These are phyloP conservation scores for Pseudocercospora vitis DNA, from an alignment of 2,329 filamentous ascomycete genomes.

Conservation along the genomic window DNA sequence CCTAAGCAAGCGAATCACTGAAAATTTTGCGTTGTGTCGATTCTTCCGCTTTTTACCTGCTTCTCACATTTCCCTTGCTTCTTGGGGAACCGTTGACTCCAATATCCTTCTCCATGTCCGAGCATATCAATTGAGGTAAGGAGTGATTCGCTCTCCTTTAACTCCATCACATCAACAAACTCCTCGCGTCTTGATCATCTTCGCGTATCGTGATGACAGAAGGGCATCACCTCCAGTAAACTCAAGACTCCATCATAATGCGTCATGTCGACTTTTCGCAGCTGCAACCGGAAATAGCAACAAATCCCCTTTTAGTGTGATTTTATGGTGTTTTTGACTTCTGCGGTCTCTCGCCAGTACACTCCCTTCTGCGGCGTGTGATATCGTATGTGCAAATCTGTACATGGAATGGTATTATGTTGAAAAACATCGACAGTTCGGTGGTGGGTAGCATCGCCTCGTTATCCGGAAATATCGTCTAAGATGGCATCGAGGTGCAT, in stretches of 20 bases:
- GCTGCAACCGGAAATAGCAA: background rate
- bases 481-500: constrained; percentile 4
- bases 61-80: background rate
- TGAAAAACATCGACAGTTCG: constrained; percentile 3
- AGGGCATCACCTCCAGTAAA: background rate
- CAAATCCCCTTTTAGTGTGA: background rate
- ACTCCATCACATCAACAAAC: background rate
- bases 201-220: background rate
- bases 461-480: background rate
- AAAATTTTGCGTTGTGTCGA: background rate
- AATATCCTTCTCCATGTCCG: background rate
- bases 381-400: constrained; percentile 8
- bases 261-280: constrained; percentile 7
- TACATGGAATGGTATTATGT: constrained; percentile 8
- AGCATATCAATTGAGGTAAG: background rate
- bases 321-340: background rate
- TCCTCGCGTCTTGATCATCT: background rate
- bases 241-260: constrained; percentile 3
- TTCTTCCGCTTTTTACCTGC: background rate
- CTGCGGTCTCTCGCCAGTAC: background rate
- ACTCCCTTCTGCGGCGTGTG: constrained; percentile 2
- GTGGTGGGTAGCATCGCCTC: background rate
- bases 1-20: background rate
- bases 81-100: background rate
- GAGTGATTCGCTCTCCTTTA: too few relatives aligned